Conservation (phyloP, 257 asterid genomes). For the Rubia yunnanensis region DNA sequence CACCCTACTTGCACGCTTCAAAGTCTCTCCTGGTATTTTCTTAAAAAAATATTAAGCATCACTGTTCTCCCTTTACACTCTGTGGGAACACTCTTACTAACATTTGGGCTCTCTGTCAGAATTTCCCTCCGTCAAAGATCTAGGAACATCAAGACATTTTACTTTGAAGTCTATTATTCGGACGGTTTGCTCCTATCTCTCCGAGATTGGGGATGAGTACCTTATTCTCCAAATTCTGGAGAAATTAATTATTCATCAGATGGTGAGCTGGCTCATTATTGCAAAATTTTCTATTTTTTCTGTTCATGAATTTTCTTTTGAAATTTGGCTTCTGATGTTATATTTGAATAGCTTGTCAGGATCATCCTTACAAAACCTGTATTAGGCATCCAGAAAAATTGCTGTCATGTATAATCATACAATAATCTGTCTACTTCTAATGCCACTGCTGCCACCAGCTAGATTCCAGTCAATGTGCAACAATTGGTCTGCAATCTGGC, state of each 20-base stretch:
- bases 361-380: background rate
- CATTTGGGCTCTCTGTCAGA: slow-evolving; percentile 39
- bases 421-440: background rate
- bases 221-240: slow-evolving; percentile 68
- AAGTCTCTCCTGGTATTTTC: slow-evolving; percentile 58
- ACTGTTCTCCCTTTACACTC: slow-evolving; percentile 5
- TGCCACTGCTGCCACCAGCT: background rate
- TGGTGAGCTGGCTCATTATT: slow-evolving; percentile 37
- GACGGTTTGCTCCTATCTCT: slow-evolving; percentile 44
- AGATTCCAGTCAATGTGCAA: background rate
- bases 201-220: slow-evolving; percentile 58
- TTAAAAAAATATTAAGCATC: background rate
- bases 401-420: background rate
- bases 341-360: background rate
- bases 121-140: slow-evolving; percentile 20
- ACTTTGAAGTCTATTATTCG: slow-evolving; percentile 44
- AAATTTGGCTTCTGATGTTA: background rate
- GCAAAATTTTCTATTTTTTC: background rate
- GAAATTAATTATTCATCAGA: slow-evolving; percentile 53
- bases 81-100: background rate
- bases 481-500: background rate
- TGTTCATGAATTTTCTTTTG: background rate
- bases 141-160: slow-evolving; percentile 39
- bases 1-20: slow-evolving; percentile 69
- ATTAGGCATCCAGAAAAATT: background rate